Evolutionary conservation across 1,284 basidiomycete genomes (phyloP).

Genomic region (Sporisorium exsertum): DNA sequence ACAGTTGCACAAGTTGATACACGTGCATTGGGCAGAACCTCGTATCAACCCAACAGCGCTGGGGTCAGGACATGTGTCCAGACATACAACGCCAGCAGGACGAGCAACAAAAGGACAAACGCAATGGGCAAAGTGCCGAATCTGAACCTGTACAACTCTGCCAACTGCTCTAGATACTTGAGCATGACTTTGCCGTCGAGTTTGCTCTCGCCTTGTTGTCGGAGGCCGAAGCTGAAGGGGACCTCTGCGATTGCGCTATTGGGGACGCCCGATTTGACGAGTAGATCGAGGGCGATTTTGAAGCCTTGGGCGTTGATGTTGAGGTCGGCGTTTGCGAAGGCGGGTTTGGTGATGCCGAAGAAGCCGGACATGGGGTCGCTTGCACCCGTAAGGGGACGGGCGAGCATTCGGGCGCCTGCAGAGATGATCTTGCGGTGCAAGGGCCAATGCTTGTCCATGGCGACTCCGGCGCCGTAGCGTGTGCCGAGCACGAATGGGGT

Average conservation of each 20-base stretch:
- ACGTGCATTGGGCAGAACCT: neutral
- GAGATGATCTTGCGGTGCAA: conserved; percentile 72
- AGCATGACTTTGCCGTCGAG: conserved; percentile 52
- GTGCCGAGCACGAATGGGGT: conserved; percentile 72
- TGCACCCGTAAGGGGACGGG: conserved; percentile 71
- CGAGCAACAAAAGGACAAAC: conserved; percentile 17
- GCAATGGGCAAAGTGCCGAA: conserved; percentile 30
- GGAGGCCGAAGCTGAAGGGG: conserved; percentile 45
- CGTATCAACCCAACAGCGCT: conserved; percentile 8
- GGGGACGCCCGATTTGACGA: conserved; percentile 42
- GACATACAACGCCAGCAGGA: conserved; percentile 35
- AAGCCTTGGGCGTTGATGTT: conserved; percentile 52
- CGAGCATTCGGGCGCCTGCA: conserved; percentile 71
- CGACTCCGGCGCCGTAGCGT: conserved; percentile 71
- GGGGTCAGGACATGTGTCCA: conserved; percentile 25
- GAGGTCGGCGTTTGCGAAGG: conserved; percentile 26
- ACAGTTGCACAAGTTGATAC: neutral
- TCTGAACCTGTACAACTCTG: conserved; percentile 43
- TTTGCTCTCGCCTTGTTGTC: conserved; percentile 49
- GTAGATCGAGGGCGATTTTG: conserved; percentile 52
- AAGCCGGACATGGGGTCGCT: conserved; percentile 73
- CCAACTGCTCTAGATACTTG: conserved; percentile 48
- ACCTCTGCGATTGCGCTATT: conserved; percentile 40
- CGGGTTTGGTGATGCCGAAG: conserved; percentile 71
- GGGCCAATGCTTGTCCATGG: conserved; percentile 72